These are phyloP conservation scores for Ustulina deusta DNA, from an alignment of 2,329 filamentous ascomycete species.

Conservation along the genomic window DNA sequence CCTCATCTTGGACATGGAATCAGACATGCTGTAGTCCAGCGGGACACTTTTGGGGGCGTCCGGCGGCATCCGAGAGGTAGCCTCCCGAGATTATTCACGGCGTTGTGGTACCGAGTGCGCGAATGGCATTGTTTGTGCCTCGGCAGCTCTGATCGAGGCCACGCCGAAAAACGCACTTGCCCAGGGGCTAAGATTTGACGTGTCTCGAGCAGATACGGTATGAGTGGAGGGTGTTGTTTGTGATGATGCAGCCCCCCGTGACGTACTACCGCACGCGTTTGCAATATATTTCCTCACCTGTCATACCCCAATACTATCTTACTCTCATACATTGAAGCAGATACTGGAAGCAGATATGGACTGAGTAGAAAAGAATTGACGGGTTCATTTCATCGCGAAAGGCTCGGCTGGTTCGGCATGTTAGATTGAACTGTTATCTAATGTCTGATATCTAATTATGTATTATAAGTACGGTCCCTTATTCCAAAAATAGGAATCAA, in stretches of 20 bases:
- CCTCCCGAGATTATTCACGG: neutral
- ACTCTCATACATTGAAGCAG: neutral
- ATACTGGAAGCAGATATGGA: no score
- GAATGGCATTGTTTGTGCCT: conserved; percentile 1
- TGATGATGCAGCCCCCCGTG: conserved; percentile 3
- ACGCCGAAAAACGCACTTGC: neutral
- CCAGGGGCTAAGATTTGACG: neutral
- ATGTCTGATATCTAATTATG: neutral
- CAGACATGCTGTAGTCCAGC: neutral
- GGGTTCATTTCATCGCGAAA: no score
- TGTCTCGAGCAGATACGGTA: neutral
- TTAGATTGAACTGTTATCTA: no score
- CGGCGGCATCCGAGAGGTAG: neutral
- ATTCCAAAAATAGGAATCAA: neutral
- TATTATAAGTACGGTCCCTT: neutral
- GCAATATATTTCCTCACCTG: neutral
- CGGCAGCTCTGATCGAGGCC: neutral
- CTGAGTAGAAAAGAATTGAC: no score
- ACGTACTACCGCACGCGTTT: neutral
- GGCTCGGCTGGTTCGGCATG: no score
- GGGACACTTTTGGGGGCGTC: no score
- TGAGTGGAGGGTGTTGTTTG: conserved; percentile 7
- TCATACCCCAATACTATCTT: neutral
- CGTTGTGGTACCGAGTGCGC: neutral
- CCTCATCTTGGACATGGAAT: neutral